Evolutionary conservation across 2,329 filamentous ascomycete species (phyloP).

Genomic region (Elsinoe australis): DNA sequence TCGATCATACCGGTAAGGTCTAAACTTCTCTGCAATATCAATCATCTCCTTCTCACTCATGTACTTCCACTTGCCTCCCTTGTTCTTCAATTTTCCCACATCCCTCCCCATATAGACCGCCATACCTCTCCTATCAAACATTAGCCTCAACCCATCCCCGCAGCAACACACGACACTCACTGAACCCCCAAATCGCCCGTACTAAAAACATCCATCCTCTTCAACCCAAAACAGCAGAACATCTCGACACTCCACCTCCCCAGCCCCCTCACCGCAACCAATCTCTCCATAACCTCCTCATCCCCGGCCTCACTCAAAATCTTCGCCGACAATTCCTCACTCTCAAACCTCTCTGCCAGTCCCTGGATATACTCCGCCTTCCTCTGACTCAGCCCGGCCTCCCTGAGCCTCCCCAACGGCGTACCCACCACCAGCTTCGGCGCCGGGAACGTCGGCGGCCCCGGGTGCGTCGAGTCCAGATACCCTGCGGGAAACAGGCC

Average conservation of each 20-base stretch:
- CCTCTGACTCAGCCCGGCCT: slow-evolving; percentile 81
- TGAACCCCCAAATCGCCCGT: slow-evolving; percentile 90
- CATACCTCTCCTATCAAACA: slow-evolving; percentile 60
- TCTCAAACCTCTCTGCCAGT: slow-evolving; percentile 70
- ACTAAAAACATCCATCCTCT: slow-evolving; percentile 88
- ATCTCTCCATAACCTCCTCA: slow-evolving; percentile 72
- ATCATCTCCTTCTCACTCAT: slow-evolving; percentile 92
- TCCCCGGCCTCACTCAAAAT: slow-evolving; percentile 74
- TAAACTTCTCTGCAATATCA: slow-evolving; percentile 69
- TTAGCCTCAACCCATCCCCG: not conserved
- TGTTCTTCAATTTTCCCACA: slow-evolving; percentile 72
- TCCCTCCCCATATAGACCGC: slow-evolving; percentile 78
- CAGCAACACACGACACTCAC: slow-evolving; percentile 35
- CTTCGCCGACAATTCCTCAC: slow-evolving; percentile 64
- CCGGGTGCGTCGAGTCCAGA: slow-evolving; percentile 23
- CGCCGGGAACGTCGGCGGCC: slow-evolving; percentile 55
- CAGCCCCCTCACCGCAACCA: slow-evolving; percentile 79
- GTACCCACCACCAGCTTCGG: slow-evolving; percentile 63
- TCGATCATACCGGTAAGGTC: slow-evolving; percentile 68
- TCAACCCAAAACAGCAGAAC: slow-evolving; percentile 95
- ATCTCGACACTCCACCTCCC: slow-evolving; percentile 93
- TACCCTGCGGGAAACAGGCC: slow-evolving; percentile 51
- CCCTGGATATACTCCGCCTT: slow-evolving; percentile 94
- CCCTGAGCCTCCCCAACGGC: slow-evolving; percentile 61
- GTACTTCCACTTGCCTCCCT: slow-evolving; percentile 90